Evolutionary conservation across 352 stramenopile genomes (phyloP).

Genomic region (Phytophthora macrochlamydospora): DNA sequence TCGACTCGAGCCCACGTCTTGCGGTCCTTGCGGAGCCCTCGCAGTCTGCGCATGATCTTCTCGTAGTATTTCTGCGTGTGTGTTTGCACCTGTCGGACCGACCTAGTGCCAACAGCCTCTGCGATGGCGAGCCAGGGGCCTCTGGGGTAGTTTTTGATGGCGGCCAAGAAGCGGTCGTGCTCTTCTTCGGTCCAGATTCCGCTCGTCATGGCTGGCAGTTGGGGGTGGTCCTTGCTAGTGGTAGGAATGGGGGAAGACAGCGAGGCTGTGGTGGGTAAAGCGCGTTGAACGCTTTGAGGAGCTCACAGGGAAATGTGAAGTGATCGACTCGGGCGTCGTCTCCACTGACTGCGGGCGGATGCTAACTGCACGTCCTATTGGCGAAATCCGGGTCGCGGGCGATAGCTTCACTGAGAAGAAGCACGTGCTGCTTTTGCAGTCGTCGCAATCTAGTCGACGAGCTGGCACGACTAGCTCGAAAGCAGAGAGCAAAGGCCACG

Average conservation of each 20-base stretch:
- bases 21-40: conserved; percentile 63
- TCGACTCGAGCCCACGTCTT: conserved; percentile 52
- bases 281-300: neutral
- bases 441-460: too few relatives aligned
- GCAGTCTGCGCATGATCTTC: conserved; percentile 67
- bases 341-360: too few relatives aligned
- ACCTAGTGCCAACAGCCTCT: conserved; percentile 47
- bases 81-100: conserved; percentile 69
- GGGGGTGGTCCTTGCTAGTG: neutral
- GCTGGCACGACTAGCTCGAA: too few relatives aligned
- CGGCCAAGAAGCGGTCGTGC: conserved; percentile 60
- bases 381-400: too few relatives aligned
- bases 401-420: too few relatives aligned
- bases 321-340: neutral
- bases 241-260: neutral
- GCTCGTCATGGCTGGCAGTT: conserved; percentile 4
- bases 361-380: too few relatives aligned
- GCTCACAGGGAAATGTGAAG: neutral
- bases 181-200: conserved; percentile 64
- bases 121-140: conserved; percentile 53
- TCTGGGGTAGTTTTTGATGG: conserved; percentile 49
- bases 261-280: neutral
- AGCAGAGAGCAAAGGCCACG: too few relatives aligned
- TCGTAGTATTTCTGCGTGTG: conserved; percentile 75
- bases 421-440: too few relatives aligned